These are phyloP conservation scores for Aegilops sharonensis DNA, from an alignment of 176 grass and related monocot genomes.

Conservation along the genomic window DNA sequence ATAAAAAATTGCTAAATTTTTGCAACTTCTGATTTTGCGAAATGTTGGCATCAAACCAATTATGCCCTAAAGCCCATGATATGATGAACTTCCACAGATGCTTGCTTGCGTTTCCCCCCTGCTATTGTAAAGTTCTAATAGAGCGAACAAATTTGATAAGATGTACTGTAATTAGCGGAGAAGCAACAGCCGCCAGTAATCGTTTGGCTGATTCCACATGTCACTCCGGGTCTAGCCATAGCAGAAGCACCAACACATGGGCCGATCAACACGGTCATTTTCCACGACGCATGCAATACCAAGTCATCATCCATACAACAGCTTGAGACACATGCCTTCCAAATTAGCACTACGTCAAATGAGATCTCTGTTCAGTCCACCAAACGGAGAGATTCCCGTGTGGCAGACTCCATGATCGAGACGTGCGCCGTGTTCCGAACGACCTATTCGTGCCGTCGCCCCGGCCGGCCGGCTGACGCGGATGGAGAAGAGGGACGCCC, in stretches of 20 bases:
- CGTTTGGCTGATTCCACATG: not conserved
- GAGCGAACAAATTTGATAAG: too few relatives aligned
- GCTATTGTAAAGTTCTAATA: too few relatives aligned
- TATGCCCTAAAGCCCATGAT: too few relatives aligned
- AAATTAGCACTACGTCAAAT: not conserved
- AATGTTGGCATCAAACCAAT: too few relatives aligned
- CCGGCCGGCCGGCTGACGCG: slow-evolving; percentile 12
- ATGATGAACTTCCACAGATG: too few relatives aligned
- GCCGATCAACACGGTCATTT: not conserved
- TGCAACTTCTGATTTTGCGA: too few relatives aligned
- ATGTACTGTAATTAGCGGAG: not conserved
- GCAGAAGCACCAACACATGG: not conserved
- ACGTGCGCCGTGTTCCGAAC: not conserved
- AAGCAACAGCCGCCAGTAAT: not conserved
- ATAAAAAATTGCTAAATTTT: too few relatives aligned
- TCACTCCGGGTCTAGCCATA: not conserved
- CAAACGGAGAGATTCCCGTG: not conserved
- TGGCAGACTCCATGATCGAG: not conserved
- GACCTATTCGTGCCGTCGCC: slow-evolving; percentile 22
- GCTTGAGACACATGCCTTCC: not conserved
- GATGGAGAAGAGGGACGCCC: not conserved
- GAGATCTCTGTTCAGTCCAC: not conserved
- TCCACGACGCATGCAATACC: not conserved
- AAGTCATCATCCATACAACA: not conserved
- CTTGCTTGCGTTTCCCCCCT: too few relatives aligned